Evolutionary conservation across 179 eudicot species (phyloP).

Genomic region (Amaranthus tricolor): DNA sequence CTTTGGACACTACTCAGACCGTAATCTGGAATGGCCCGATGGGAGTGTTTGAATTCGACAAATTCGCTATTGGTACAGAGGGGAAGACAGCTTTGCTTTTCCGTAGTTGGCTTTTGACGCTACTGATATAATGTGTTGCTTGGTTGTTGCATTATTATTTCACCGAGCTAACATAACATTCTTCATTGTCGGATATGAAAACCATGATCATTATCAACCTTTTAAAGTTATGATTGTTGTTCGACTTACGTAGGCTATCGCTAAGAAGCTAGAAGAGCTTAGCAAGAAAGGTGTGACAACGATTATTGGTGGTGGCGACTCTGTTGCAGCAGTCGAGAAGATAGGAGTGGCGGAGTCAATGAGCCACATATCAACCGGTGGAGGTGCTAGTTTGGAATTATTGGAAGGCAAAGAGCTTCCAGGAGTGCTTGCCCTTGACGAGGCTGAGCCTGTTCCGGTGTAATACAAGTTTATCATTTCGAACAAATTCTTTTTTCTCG

Average conservation of each 20-base stretch:
- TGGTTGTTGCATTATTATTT: no score
- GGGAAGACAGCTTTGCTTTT: conserved; percentile 21
- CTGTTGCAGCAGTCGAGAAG: conserved; percentile 88
- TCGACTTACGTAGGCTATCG: conserved; percentile 43
- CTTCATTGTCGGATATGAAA: no score
- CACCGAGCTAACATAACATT: no score
- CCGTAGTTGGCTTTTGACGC: background rate
- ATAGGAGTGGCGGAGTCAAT: conserved; percentile 76
- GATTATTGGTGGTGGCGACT: conserved; percentile 85
- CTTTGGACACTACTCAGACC: conserved; percentile 65
- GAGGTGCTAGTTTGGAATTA: conserved; percentile 90
- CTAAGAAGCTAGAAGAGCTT: conserved; percentile 67
- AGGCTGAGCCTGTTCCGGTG: conserved; percentile 43
- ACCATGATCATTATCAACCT: no score
- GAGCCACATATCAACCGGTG: conserved; percentile 91
- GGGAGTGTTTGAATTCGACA: conserved; percentile 80
- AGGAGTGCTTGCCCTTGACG: conserved; percentile 84
- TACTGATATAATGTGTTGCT: no score
- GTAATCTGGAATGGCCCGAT: conserved; percentile 81
- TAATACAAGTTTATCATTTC: background rate
- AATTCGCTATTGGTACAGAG: conserved; percentile 72
- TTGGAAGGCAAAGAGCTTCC: conserved; percentile 83
- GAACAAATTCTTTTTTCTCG: conserved; percentile 1
- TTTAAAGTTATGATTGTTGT: background rate
- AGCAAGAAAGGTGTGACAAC: conserved; percentile 74